Conservation (phyloP, 768 basidiomycete species). For the Crepidotus variabilis region DNA sequence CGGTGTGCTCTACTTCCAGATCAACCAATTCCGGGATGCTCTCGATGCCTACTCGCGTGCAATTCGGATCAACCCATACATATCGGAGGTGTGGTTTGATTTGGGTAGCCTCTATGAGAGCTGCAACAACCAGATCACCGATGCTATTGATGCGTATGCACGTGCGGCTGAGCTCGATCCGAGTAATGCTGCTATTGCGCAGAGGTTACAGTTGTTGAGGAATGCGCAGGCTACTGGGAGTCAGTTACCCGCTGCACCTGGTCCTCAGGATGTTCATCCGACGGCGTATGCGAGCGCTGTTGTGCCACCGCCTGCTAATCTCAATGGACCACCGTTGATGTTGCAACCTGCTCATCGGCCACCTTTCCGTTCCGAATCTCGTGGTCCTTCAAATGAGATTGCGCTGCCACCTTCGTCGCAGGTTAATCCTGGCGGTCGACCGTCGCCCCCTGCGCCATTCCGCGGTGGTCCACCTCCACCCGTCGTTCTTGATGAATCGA, state of each 20-base stretch:
- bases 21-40: conserved; percentile 98
- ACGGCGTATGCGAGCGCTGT: conserved; percentile 86
- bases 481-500: conserved; percentile 70
- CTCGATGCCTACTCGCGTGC: conserved; percentile 98
- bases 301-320: conserved; percentile 58
- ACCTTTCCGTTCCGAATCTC: conserved; percentile 63
- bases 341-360: conserved; percentile 52
- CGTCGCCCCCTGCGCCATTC: conserved; percentile 59
- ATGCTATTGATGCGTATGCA: conserved; percentile 98
- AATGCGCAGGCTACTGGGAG: conserved; percentile 75
- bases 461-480: conserved; percentile 82
- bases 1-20: conserved; percentile 98
- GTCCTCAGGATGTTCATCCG: conserved; percentile 94
- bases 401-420: conserved; percentile 61
- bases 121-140: conserved; percentile 98
- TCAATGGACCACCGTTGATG: conserved; percentile 65
- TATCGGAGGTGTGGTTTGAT: conserved; percentile 95
- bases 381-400: conserved; percentile 55
- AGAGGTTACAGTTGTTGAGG: conserved; percentile 73
- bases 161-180: conserved; percentile 94
- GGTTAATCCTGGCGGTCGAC: conserved; percentile 41
- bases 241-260: conserved; percentile 81
- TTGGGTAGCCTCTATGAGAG: conserved; percentile 95
- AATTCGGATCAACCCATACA: conserved; percentile 98
- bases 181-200: conserved; percentile 74